phyloP scores from a whole-genome alignment of 129 eudicot species.

The Artemisia annua region DNA sequence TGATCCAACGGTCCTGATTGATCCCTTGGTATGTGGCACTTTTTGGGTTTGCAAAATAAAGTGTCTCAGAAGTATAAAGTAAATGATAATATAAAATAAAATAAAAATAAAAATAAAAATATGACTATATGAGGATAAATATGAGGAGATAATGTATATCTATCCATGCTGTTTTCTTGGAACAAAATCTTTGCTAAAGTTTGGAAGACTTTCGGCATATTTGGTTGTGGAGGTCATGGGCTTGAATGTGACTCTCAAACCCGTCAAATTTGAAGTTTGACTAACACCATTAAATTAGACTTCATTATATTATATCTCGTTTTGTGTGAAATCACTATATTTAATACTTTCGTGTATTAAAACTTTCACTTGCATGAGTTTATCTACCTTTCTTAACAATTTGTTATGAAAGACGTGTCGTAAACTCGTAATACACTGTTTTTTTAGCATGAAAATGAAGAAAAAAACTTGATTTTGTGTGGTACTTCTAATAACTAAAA shows the following conservation, averaged over 20 bases:
- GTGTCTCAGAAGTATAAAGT: background rate
- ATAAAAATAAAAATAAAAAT: background rate
- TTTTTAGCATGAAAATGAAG: background rate
- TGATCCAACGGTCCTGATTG: no score
- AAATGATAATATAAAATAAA: background rate
- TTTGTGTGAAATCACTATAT: background rate
- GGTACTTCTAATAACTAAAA: no score
- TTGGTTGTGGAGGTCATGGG: conserved; percentile 29
- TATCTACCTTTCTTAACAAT: no score
- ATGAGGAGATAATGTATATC: conserved; percentile 11
- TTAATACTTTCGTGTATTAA: background rate
- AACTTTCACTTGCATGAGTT: no score
- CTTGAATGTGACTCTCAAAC: conserved; percentile 26
- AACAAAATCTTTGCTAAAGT: conserved; percentile 35
- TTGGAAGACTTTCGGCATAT: conserved; percentile 30
- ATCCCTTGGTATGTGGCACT: no score
- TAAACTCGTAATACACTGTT: background rate
- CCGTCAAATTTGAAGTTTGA: conserved; percentile 13
- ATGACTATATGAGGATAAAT: conserved; percentile 23
- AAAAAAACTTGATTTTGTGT: no score
- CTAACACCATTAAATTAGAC: background rate
- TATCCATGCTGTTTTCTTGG: conserved; percentile 30
- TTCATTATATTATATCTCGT: no score
- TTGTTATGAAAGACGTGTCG: no score
- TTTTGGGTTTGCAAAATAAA: no score